Evolutionary conservation across 345 rosid species (phyloP), one percentile per base, ranked within the genome.

Genomic region (Populus ilicifolia): DNA sequence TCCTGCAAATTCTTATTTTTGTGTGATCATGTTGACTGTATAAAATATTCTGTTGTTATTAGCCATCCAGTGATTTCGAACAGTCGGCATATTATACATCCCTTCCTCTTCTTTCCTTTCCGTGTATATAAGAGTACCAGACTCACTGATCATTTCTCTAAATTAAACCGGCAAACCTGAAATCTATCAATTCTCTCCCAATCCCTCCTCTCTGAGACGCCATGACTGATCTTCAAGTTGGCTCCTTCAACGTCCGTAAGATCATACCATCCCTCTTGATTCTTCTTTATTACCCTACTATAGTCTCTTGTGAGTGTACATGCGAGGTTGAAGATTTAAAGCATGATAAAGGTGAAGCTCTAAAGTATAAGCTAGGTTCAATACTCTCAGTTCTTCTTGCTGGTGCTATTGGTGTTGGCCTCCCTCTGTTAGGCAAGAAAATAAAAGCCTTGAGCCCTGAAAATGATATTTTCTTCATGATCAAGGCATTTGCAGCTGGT

Each of bases 401-500:
- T 12, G 89, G 95, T 59, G 83, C 85, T 16, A 0, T 86, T 20
- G 93, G 95, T 2, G 94, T 89, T 27, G 77, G 85, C 72, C 82
- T 87, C 74, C 91, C 92, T 6, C 66, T 92, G 54, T 69, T 89
- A 7, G 83, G 89, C 35, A 71, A 74, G 48, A 83, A 59, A 10
- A 59, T 89, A 4, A 80, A 80, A 13, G 61, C 79, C 4, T 48
- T 91, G 20, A 78, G 84, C 27, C 89, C 95, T 12, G 89, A 91
- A 50, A 87, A 81, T 33, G 82, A 89, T 68, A 23, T 85, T 17
- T 91, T 89, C 88, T 86, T 89, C 85, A 81, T 84, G 80, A 82
- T 92, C 29, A 89, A 88, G 76, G 90, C 92, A 4, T 89, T 89
- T 61, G 92, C 93, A 1, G 89, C 95, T 0, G 95, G 93, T 8